A percentile compares a stretch with the other conserved stretches of the same genome.
Conservation (phyloP, 805 yeast species). For the Lipomyces chichibuensis region DNA sequence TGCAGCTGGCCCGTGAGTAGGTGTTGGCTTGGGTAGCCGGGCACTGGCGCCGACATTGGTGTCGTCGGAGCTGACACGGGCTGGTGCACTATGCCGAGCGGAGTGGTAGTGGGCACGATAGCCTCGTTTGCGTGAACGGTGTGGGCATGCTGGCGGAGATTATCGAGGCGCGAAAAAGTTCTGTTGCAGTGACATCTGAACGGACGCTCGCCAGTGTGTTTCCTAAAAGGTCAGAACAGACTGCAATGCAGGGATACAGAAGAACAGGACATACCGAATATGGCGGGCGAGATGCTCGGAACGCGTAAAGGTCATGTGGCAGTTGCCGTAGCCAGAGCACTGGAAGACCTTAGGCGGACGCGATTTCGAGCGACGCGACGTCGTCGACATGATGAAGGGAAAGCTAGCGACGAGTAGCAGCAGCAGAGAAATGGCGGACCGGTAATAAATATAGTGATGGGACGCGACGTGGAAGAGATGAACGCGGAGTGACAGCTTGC, state of each 20-base stretch:
- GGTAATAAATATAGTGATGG: neutral
- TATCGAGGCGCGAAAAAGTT: conserved; percentile 80
- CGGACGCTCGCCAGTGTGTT: conserved; percentile 94
- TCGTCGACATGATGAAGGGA: conserved; percentile 1
- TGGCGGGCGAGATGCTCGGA: conserved; percentile 93
- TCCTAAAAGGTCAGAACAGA: conserved; percentile 40
- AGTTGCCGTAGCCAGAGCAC: conserved; percentile 83
- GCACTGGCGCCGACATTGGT: conserved; percentile 6
- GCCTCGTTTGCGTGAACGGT: conserved; percentile 68
- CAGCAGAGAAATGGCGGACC: neutral
- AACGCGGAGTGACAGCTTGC: neutral
- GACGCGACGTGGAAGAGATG: neutral
- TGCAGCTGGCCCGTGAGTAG: conserved; percentile 2
- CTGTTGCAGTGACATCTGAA: conserved; percentile 80
- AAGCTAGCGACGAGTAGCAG: neutral
- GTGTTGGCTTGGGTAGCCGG: conserved; percentile 6
- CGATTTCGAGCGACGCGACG: conserved; percentile 36
- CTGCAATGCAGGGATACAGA: no score
- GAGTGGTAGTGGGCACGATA: conserved; percentile 13
- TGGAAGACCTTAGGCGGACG: conserved; percentile 61
- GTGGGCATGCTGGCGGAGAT: conserved; percentile 87
- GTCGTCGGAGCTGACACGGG: conserved; percentile 11
- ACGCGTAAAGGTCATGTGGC: conserved; percentile 85
- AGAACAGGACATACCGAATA: conserved; percentile 53
- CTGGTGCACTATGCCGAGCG: conserved; percentile 2